Base-by-base conservation (phyloP, 208 protist genomes). In the Acanthamoeba royreba region DNA sequence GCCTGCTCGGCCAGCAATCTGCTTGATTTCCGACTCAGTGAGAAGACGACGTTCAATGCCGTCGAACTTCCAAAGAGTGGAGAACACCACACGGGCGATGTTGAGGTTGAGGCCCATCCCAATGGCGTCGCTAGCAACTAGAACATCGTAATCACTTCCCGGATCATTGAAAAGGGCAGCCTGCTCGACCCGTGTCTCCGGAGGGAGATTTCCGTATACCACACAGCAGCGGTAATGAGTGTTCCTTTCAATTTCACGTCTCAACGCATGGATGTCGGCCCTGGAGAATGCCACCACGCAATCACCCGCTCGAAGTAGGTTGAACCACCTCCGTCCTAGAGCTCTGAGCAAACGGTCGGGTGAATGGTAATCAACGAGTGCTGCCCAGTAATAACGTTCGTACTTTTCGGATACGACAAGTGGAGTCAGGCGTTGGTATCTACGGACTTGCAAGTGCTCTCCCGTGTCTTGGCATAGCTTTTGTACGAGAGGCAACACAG, bases 101-200 rank as follows among this genome's bases (percentile, higher is more conserved):
- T 95, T 96, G 9, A 96, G 49, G 89, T 96, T 96, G 5, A 96
- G 83, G 28, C 95, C 95, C 95, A 96, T 96, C 35, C 95, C 95
- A 22, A 96, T 92, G 0, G 94, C 94, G 77, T 96, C 95, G 8
- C 83, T 85, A 3, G 95, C 95, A 0, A 96, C 86, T 1, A 96
- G 38, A 2, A 96, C 53, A 28, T 95, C 92, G 47, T 87, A 91
- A 0, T 33, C 63, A 40, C 38, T 83, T 1, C 52, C 19, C 0
- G 53, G 22, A 11, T 90, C 45, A 55, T 96, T 96, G 74, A 96
- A 96, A 0, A 89, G 31, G 31, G 88, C 19, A 0, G 95, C 83
- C 63, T 77, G 94, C 40, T 95, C 17, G 4, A 55, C 40, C 17
- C 95, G 55, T 4, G 87, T 74, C 0, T 66, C 17, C 0, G 95